Evolutionary conservation across 805 yeast genomes (phyloP).

Genomic region (Ogataea corticis): DNA sequence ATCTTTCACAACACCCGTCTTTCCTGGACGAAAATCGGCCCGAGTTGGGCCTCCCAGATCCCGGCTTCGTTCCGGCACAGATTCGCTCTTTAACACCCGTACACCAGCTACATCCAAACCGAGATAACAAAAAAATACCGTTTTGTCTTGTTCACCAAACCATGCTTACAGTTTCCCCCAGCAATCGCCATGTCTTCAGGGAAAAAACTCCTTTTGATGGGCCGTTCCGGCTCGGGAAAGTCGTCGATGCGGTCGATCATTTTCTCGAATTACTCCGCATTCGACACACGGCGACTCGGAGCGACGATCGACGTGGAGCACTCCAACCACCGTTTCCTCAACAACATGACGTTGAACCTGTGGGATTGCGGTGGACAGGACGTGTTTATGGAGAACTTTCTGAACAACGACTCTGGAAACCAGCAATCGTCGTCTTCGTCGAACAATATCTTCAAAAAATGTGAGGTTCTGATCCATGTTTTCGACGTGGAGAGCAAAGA

Average conservation of each 20-base stretch:
- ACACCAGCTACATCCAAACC: background rate
- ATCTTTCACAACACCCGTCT: no score
- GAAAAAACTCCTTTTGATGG: constrained; percentile 70
- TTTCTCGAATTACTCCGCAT: constrained; percentile 93
- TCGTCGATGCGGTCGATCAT: constrained; percentile 97
- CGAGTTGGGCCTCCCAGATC: no score
- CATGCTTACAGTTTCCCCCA: background rate
- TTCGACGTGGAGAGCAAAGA: constrained; percentile 94
- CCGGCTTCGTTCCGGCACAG: no score
- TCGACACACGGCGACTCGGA: constrained; percentile 91
- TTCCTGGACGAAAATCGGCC: no score
- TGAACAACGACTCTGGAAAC: constrained; percentile 46
- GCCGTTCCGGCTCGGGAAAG: constrained; percentile 96
- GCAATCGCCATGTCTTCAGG: constrained; percentile 36
- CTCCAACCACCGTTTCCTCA: constrained; percentile 86
- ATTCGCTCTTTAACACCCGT: no score
- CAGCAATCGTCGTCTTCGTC: constrained; percentile 46
- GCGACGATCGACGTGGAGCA: constrained; percentile 99
- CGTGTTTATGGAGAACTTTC: constrained; percentile 90
- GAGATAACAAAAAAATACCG: background rate
- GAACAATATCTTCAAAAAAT: constrained; percentile 92
- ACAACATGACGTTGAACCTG: constrained; percentile 90
- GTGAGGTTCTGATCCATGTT: constrained; percentile 92
- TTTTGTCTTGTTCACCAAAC: background rate
- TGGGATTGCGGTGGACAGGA: constrained; percentile 99